Base-by-base conservation (phyloP, 257 asterid genomes). In the Coffea canephora region DNA sequence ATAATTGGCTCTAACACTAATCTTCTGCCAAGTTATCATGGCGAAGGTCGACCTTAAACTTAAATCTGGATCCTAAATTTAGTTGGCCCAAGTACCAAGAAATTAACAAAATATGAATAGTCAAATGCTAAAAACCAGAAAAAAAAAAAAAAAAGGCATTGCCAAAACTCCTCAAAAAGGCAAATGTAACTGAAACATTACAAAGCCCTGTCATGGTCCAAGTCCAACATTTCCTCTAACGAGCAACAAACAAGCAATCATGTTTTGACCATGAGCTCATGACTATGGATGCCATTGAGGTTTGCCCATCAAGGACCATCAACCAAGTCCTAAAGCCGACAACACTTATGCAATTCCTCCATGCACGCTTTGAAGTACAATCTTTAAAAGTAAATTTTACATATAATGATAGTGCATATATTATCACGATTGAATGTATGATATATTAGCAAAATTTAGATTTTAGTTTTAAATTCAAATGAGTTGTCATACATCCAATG, bases 191-290 rank as follows among this genome's bases (percentile, higher is more conserved):
- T 52, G 34, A 55, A 34, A 70, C 74, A 79, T 52, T 14, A 41
- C 14, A 3, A 66, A 45, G 12, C 36, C 69, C 73, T 31, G 70
- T 73, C 45, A 74, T 57, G 81, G 80, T 71, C 82, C 83, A 65
- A 83, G 75, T 77, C 78, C 77, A 67, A 52, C 66, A 64, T 76
- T 84, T 88, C 71, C 80, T 62, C 73, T 75, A 77, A 43, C 57
- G 21, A 27, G 50, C 78, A 34, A 72, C 73, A 72, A 77, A 43
- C 57, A 27, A 27, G 50, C 78, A 34, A 72, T 55, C 73, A 55
- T 14, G 48, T 62, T 84, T 84, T 84, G 86, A 82, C 87, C 83
- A 31, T 54, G 86, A 80, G 80, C 80, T 79, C 87, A 81, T 67
- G 64, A 69, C 7, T 75, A 48, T 23, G 45, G 61, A 41, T 16